phyloP scores from a whole-genome alignment of 345 rosid species.

The Pseudoturritis turrita region DNA sequence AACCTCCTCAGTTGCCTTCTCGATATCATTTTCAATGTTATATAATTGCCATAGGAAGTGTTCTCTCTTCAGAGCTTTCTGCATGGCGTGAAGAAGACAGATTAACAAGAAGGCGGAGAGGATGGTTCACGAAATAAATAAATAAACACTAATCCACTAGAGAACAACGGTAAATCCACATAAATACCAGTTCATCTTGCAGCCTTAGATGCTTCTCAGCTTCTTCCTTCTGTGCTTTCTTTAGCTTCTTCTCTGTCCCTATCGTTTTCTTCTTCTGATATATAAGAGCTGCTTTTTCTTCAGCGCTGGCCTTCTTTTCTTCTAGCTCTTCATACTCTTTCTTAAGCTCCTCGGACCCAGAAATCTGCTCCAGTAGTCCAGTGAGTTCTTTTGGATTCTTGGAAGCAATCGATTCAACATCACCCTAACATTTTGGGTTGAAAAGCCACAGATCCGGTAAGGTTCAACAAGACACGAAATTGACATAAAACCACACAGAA shows the following conservation, averaged over 20 bases:
- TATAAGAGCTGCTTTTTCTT: constrained; percentile 71
- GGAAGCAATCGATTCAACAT: constrained; percentile 98
- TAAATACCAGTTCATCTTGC: constrained; percentile 82
- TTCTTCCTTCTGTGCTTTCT: constrained; percentile 99
- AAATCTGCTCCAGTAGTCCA: constrained; percentile 83
- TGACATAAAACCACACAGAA: background rate
- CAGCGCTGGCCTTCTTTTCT: constrained; percentile 73
- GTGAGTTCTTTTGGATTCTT: constrained; percentile 95
- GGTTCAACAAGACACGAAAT: background rate
- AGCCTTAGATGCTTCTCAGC: constrained; percentile 87
- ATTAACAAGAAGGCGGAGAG: background rate
- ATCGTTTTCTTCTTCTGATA: constrained; percentile 84
- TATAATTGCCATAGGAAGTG: constrained; percentile 82
- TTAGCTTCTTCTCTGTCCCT: constrained; percentile 84
- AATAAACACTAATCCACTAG: background rate
- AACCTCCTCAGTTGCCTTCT: constrained; percentile 54
- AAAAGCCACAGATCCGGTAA: background rate
- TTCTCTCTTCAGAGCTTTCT: constrained; percentile 87
- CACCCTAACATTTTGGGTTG: constrained; percentile 54
- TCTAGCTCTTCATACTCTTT: constrained; percentile 81
- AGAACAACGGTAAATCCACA: background rate
- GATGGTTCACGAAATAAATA: background rate
- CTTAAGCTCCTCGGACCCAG: constrained; percentile 95
- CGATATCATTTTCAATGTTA: constrained; percentile 68
- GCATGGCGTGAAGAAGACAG: constrained; percentile 22